Conservation (phyloP, 768 basidiomycete species). For the Lactarius pseudohatsudake region DNA sequence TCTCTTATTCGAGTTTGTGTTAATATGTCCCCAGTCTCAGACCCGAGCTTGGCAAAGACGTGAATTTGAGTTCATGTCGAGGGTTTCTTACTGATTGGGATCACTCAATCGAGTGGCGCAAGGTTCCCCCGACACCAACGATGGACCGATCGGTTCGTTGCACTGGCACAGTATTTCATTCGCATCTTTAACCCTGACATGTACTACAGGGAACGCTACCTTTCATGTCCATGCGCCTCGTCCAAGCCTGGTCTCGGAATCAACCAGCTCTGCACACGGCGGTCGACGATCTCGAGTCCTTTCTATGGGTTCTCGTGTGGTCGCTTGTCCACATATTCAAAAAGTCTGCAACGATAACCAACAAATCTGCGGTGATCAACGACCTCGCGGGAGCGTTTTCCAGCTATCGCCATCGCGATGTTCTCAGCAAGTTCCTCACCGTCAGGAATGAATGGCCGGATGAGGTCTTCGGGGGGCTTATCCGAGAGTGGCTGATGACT, state of each 20-base stretch:
- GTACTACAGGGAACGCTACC: neutral
- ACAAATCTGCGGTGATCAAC: too few relatives aligned
- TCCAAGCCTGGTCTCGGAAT: accelerated
- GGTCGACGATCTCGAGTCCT: conserved; percentile 4
- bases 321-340: neutral
- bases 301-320: neutral
- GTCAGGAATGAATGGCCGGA: too few relatives aligned
- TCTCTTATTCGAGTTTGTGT: too few relatives aligned
- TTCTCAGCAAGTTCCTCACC: too few relatives aligned
- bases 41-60: neutral
- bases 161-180: too few relatives aligned
- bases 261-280: neutral
- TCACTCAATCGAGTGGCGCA: too few relatives aligned
- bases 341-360: neutral
- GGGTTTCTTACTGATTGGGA: neutral
- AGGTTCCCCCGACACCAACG: too few relatives aligned
- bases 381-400: too few relatives aligned
- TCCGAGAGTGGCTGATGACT: neutral
- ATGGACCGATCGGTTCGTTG: too few relatives aligned
- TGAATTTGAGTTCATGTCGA: neutral
- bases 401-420: too few relatives aligned
- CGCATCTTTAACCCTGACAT: too few relatives aligned
- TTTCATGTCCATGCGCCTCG: neutral
- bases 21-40: neutral
- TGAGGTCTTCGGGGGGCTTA: too few relatives aligned